phyloP scores from a whole-genome alignment of 345 rosid genomes.

The Nephelium lappaceum region DNA sequence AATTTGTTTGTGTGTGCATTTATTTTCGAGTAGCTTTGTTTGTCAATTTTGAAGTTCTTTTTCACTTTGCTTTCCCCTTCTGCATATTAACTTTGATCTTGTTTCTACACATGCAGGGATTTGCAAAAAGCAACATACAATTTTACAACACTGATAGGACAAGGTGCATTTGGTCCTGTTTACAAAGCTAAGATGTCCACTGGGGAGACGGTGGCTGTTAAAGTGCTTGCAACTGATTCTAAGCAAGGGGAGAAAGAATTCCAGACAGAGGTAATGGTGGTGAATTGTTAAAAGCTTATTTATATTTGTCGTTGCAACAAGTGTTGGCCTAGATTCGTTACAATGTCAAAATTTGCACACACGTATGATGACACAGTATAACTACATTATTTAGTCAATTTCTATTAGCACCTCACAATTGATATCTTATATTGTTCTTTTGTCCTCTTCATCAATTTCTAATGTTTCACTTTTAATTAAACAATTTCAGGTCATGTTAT shows the following conservation, averaged over 20 bases:
- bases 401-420: background rate
- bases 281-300: conserved; percentile 9
- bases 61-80: background rate
- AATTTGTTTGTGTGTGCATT: background rate
- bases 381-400: background rate
- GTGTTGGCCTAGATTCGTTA: background rate
- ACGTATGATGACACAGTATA: background rate
- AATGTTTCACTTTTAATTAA: conserved; percentile 2
- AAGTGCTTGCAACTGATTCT: conserved; percentile 94
- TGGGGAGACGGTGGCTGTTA: conserved; percentile 91
- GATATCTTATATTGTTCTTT: background rate
- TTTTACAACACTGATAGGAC: conserved; percentile 88
- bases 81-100: conserved; percentile 11
- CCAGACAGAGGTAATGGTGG: conserved; percentile 79
- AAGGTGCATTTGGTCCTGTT: conserved; percentile 99
- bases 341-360: background rate
- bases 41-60: background rate
- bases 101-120: conserved; percentile 60
- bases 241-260: conserved; percentile 99
- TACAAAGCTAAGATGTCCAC: conserved; percentile 94
- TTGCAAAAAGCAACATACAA: conserved; percentile 91
- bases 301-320: background rate
- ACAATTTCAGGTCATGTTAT: conserved; percentile 72
- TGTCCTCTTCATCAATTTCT: conserved; percentile 1
- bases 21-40: background rate